These are phyloP conservation scores for Microthlaspi erraticum DNA, from an alignment of 345 rosid species.

Conservation along the genomic window DNA sequence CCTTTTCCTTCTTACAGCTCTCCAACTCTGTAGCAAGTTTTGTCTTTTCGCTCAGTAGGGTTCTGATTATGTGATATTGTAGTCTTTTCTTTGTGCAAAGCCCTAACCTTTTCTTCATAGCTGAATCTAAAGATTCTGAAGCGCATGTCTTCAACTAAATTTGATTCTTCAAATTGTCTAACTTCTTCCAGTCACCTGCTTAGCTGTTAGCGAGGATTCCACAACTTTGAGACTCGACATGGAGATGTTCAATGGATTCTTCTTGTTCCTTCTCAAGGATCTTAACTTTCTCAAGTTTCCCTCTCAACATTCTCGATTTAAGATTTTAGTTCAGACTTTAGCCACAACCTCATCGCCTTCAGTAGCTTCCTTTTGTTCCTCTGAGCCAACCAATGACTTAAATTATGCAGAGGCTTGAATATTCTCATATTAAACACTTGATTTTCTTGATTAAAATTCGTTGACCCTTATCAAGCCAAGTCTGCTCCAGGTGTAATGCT, in stretches of 20 bases:
- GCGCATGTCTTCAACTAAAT: slow-evolving; percentile 75
- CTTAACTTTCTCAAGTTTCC: slow-evolving; percentile 45
- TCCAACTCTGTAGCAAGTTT: slow-evolving; percentile 66
- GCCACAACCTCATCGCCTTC: slow-evolving; percentile 36
- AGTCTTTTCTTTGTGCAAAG: slow-evolving; percentile 70
- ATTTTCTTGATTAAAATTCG: background rate
- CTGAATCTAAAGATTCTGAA: slow-evolving; percentile 74
- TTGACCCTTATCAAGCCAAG: slow-evolving; percentile 14
- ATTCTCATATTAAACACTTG: slow-evolving; percentile 43
- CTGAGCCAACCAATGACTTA: slow-evolving; percentile 68
- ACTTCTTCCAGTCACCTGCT: slow-evolving; percentile 66
- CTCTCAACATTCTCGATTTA: no score
- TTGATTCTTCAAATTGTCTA: slow-evolving; percentile 60
- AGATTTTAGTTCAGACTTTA: slow-evolving; percentile 41
- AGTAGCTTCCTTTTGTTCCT: slow-evolving; percentile 52
- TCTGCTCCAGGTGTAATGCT: no score
- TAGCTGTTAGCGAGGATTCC: slow-evolving; percentile 61
- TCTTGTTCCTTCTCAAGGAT: slow-evolving; percentile 52
- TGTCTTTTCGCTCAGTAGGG: slow-evolving; percentile 67
- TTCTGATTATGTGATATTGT: slow-evolving; percentile 67
- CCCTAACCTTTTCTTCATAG: slow-evolving; percentile 79
- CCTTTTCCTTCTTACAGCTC: slow-evolving; percentile 66
- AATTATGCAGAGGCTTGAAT: slow-evolving; percentile 53
- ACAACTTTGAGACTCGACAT: slow-evolving; percentile 85
- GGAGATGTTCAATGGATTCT: slow-evolving; percentile 71